A percentile compares a stretch with the other conserved stretches of the same genome.
These are phyloP conservation scores for Salix koriyanagi DNA, from an alignment of 345 rosid species.

Conservation along the genomic window DNA sequence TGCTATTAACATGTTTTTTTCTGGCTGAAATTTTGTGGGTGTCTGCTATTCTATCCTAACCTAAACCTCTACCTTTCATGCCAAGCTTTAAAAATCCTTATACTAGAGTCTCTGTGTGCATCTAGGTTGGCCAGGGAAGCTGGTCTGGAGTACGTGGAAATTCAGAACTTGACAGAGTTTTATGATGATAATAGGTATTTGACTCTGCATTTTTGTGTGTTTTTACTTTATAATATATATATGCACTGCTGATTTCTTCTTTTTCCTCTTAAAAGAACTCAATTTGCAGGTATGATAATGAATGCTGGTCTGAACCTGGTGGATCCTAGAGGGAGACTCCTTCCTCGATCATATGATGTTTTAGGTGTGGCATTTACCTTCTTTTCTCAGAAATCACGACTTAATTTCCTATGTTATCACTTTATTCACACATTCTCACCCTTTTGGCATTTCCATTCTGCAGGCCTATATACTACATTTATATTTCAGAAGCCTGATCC, in stretches of 20 bases:
- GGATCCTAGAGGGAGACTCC: conserved; percentile 86
- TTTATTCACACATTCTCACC: neutral
- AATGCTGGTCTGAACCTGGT: conserved; percentile 69
- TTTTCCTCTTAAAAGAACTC: conserved; percentile 39
- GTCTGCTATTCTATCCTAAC: too few species aligned
- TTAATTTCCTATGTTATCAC: neutral
- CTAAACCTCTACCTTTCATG: neutral
- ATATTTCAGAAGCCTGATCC: conserved; percentile 96
- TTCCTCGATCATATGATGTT: conserved; percentile 76
- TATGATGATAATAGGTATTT: conserved; percentile 83
- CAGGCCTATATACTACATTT: conserved; percentile 84
- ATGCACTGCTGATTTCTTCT: neutral
- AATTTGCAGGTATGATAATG: conserved; percentile 64
- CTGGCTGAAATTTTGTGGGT: too few species aligned
- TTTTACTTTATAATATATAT: neutral
- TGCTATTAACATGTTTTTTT: too few species aligned
- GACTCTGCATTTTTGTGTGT: neutral
- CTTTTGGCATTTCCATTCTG: conserved; percentile 4
- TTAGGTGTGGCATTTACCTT: conserved; percentile 46
- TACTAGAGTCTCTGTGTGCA: conserved; percentile 7
- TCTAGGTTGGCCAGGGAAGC: conserved; percentile 90
- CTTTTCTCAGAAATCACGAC: conserved; percentile 5
- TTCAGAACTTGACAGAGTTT: conserved; percentile 87
- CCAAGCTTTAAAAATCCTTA: neutral
- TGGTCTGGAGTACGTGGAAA: conserved; percentile 92